Base-by-base conservation (phyloP, 331 rosid genomes). In the Saraca asoca region DNA sequence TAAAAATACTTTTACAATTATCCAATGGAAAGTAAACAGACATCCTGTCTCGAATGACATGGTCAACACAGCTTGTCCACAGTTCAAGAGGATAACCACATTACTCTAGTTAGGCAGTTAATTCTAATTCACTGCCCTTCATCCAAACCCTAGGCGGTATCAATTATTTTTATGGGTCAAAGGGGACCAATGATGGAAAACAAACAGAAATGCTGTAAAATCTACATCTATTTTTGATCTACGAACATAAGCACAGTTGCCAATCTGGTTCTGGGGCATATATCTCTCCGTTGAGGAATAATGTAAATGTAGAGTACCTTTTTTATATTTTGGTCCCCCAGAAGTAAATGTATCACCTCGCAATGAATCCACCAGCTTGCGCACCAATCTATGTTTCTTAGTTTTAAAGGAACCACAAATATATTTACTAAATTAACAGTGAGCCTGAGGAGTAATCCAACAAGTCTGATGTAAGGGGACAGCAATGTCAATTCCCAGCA, bases 401-500 rank as follows among this genome's bases (percentile, higher is more conserved):
- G 5, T 66, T 58, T 62, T 44, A 45, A 71, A 58, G 38, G 44
- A 65, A 52, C 48, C 34, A 42, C 50, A 44, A 72, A 41, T 8
- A 42, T 11, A 19, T 17, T 61, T 62, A 45, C 45, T 4, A 55
- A 63, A 38, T 69, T 34, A 42, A 61, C 29, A 44, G 42, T 45
- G 57, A 5, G 64, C 53, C 33, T 42, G 61, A 61, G 43, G 57
- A 20, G 66, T 72, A 63, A 58, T 15, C 49, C 51, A 64, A 39
- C 48, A 17, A 56, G 20, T 53, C 49, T 37, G 72, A 20, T 49
- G 18, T 33, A 35, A n/a, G n/a, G 56, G 45, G 79, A 57, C 58
- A 57, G 66, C 72, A 71, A 71, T 68, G 48, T 71, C 62, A 71
- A 65, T 80, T 45, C 34, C 88, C 89, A 20, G 90, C 75, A 65